Evolutionary conservation across 2,329 filamentous ascomycete species (phyloP).

Genomic region (Aspergillus intermedius): DNA sequence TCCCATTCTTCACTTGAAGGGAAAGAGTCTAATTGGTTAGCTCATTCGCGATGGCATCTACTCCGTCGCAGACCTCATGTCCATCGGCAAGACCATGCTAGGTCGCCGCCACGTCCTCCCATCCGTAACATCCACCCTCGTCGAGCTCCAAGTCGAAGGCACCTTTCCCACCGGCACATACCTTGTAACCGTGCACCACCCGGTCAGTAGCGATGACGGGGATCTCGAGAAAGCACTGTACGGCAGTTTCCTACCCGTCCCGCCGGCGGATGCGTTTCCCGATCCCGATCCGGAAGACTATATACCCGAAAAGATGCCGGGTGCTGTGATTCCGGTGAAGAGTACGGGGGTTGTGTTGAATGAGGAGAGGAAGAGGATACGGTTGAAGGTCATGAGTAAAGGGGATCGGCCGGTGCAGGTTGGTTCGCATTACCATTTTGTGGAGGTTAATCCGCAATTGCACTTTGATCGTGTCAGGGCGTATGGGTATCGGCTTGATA

Average conservation of each 20-base stretch:
- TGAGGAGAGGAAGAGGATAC: constrained; percentile 64
- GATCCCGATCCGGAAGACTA: constrained; percentile 60
- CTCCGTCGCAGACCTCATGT: constrained; percentile 88
- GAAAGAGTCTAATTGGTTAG: constrained; percentile 26
- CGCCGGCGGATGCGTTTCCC: constrained; percentile 61
- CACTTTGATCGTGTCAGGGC: constrained; percentile 77
- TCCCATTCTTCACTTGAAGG: too few relatives aligned
- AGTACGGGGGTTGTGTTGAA: constrained; percentile 63
- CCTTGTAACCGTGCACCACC: constrained; percentile 88
- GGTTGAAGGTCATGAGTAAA: constrained; percentile 70
- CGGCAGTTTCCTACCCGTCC: constrained; percentile 81
- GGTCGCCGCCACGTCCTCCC: constrained; percentile 87
- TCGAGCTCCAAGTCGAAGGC: constrained; percentile 86
- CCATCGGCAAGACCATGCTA: constrained; percentile 82
- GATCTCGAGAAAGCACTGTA: constrained; percentile 83
- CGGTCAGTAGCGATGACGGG: constrained; percentile 78
- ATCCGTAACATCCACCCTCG: constrained; percentile 68
- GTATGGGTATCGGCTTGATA: constrained; percentile 82
- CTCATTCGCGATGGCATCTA: constrained; percentile 95
- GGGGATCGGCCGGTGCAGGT: constrained; percentile 80
- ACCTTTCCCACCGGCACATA: constrained; percentile 89
- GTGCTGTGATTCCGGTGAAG: constrained; percentile 68
- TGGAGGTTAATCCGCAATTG: constrained; percentile 86
- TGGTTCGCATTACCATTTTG: constrained; percentile 92
- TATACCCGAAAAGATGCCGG: constrained; percentile 62